phyloP scores from a whole-genome alignment of 805 yeast genomes.

The Wickerhamiella sorbophila region DNA sequence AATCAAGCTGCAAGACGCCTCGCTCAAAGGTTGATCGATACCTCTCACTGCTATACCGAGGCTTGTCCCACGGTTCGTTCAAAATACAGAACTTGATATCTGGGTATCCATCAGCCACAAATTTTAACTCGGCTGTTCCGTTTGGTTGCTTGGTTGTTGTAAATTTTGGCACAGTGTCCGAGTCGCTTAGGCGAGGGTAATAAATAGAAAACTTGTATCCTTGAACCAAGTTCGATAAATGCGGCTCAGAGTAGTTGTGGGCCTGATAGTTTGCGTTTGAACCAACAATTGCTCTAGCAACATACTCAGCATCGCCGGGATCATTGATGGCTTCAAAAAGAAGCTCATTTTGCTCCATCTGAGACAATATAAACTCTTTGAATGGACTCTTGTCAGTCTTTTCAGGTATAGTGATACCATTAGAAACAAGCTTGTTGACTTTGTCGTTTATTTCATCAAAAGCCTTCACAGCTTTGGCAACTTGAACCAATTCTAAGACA shows the following conservation, averaged over 20 bases:
- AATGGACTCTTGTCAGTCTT: not conserved
- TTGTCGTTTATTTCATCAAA: not conserved
- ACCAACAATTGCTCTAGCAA: constrained; percentile 5
- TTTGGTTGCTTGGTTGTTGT: constrained; percentile 15
- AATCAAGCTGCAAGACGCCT: constrained; percentile 26
- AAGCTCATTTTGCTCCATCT: constrained; percentile 2
- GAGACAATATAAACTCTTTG: not conserved
- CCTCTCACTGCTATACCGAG: constrained; percentile 17
- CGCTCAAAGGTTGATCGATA: constrained; percentile 23
- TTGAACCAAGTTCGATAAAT: constrained; percentile 23
- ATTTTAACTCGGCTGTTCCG: constrained; percentile 22
- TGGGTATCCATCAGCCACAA: constrained; percentile 24
- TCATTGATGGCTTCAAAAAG: constrained; percentile 3
- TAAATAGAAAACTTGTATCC: constrained; percentile 27
- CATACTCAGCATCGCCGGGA: constrained; percentile 3
- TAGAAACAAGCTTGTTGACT: not conserved
- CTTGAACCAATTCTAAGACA: not conserved
- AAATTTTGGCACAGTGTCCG: constrained; percentile 22
- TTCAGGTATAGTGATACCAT: not conserved
- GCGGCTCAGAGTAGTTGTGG: constrained; percentile 12
- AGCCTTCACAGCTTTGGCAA: not conserved
- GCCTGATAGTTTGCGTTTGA: constrained; percentile 4
- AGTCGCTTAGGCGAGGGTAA: constrained; percentile 22
- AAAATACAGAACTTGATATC: constrained; percentile 25
- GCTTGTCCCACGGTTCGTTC: constrained; percentile 26